These are phyloP conservation scores for Nymphaea thermarum DNA, from an alignment of 164 flowering plant species.

Conservation along the genomic window DNA sequence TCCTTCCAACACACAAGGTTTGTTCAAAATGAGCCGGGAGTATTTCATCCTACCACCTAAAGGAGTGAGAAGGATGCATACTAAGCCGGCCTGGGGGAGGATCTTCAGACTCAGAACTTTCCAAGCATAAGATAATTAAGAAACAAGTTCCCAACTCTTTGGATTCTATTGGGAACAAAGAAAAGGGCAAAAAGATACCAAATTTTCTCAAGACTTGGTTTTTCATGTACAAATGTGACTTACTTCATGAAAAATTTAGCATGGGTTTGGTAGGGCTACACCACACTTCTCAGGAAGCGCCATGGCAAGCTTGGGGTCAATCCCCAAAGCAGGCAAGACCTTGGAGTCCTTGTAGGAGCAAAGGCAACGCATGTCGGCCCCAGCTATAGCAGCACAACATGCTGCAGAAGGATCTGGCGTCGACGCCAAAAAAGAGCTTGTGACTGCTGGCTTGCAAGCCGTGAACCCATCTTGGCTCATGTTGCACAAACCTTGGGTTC, in stretches of 20 bases:
- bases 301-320: slow-evolving; percentile 40
- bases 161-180: no score
- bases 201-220: no score
- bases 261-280: slow-evolving; percentile 20
- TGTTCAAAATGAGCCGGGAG: no score
- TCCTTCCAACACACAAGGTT: no score
- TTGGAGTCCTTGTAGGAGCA: slow-evolving; percentile 41
- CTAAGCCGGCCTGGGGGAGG: no score
- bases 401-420: slow-evolving; percentile 13
- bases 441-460: slow-evolving; percentile 41
- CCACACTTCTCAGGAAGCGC: slow-evolving; percentile 48
- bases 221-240: no score
- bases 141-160: no score
- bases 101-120: no score
- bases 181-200: no score
- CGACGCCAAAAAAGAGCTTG: slow-evolving; percentile 13
- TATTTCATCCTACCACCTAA: no score
- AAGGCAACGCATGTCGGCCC: slow-evolving; percentile 37
- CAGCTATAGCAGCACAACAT: slow-evolving; percentile 37
- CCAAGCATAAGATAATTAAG: no score
- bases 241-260: slow-evolving; percentile 8
- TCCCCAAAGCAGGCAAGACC: slow-evolving; percentile 27
- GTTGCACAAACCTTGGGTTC: slow-evolving; percentile 18
- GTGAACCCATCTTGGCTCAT: slow-evolving; percentile 19
- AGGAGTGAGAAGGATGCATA: no score